Percentiles rank a stretch among this genome's conserved stretches.
Evolutionary conservation across 345 rosid genomes (phyloP).

Genomic region (Sapria himalayana): DNA sequence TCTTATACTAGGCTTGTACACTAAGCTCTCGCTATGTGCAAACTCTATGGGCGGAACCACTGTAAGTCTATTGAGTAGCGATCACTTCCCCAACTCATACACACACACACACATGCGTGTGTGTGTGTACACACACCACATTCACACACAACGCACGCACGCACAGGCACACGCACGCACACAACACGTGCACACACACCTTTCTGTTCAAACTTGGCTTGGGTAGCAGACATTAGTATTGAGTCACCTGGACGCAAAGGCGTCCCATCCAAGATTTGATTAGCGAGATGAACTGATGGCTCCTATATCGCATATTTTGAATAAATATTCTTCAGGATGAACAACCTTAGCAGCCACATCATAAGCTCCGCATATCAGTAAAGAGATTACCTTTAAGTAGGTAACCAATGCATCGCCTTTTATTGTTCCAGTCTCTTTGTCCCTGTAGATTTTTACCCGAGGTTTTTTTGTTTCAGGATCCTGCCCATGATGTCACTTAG

Average conservation of each 20-base stretch:
- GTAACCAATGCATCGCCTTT: conserved; percentile 96
- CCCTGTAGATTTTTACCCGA: conserved; percentile 75
- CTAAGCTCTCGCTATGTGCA: too few relatives aligned
- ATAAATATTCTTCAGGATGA: too few relatives aligned
- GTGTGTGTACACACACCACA: too few relatives aligned
- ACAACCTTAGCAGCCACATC: too few relatives aligned
- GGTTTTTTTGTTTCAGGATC: conserved; percentile 79
- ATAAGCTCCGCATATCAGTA: conserved; percentile 1
- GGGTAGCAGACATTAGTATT: conserved; percentile 57
- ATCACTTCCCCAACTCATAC: too few relatives aligned
- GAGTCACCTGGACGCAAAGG: conserved; percentile 73
- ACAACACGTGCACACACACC: too few relatives aligned
- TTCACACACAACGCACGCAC: too few relatives aligned
- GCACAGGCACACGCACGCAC: too few relatives aligned
- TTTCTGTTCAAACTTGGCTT: conserved; percentile 86
- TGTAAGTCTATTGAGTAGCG: too few relatives aligned
- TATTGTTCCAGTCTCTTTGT: conserved; percentile 65
- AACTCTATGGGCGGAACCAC: too few relatives aligned
- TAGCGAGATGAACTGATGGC: conserved; percentile 85
- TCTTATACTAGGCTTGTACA: too few relatives aligned
- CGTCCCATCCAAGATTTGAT: conserved; percentile 77
- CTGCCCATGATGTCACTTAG: conserved; percentile 15
- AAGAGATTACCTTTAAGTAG: conserved; percentile 54
- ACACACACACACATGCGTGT: too few relatives aligned
- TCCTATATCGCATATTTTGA: conserved; percentile 51